A percentile compares a stretch with the other conserved stretches of the same genome.
These are phyloP conservation scores for Candida namnaoensis DNA, from an alignment of 805 yeast species.

Conservation along the genomic window DNA sequence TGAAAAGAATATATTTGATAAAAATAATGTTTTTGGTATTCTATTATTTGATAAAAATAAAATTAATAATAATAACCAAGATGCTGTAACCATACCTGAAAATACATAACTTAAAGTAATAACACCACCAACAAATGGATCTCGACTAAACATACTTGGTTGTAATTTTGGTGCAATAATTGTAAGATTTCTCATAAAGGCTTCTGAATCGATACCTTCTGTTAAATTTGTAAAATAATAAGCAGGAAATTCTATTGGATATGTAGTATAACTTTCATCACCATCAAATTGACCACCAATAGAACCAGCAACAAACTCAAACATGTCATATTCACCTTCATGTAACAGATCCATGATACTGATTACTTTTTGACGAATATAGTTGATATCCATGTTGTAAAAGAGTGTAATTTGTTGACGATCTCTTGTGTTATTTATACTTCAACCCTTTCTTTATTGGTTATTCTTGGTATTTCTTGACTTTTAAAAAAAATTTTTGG, in stretches of 20 bases:
- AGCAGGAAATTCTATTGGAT: neutral
- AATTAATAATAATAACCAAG: slow-evolving; percentile 64
- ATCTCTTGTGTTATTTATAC: too few species aligned
- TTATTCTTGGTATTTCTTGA: neutral
- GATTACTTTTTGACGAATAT: too few species aligned
- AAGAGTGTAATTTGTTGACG: too few species aligned
- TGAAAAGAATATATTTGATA: slow-evolving; percentile 52
- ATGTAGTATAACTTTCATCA: neutral
- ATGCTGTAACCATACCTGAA: slow-evolving; percentile 46
- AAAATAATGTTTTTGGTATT: slow-evolving; percentile 47
- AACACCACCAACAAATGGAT: slow-evolving; percentile 28
- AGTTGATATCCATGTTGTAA: neutral
- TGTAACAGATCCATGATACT: neutral
- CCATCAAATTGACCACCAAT: neutral
- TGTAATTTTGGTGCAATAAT: neutral
- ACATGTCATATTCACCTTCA: neutral
- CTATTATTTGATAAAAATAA: slow-evolving; percentile 45
- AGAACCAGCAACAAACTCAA: neutral
- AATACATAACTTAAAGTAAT: slow-evolving; percentile 40
- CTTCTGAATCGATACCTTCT: neutral
- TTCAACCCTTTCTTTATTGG: neutral
- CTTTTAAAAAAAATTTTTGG: too few species aligned
- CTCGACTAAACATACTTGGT: slow-evolving; percentile 12
- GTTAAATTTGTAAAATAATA: neutral
- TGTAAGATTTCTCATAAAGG: neutral